Evolutionary conservation across 73 alveolate genomes (phyloP), one percentile per base, ranked within the genome.

Genomic region (Symbiodinium pilosum): DNA sequence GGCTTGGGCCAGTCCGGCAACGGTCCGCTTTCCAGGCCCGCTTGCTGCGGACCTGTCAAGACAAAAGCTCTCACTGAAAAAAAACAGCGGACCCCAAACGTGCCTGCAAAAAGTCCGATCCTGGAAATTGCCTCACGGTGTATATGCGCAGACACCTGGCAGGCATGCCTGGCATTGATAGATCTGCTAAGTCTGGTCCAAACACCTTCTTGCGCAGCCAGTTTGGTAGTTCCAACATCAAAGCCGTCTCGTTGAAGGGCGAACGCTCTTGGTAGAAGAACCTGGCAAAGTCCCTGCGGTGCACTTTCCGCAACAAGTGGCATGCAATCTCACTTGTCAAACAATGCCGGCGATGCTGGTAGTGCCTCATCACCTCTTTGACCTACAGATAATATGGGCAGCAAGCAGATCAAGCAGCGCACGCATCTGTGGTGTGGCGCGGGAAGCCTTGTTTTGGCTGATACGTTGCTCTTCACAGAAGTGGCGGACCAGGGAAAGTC

Each of bases 381-480:
- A 89, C 96, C 96, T 89, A 44, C 43, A 54, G 71, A 16, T 64
- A n/a, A n/a, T n/a, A n/a, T n/a, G n/a, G n/a, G n/a, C n/a, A 12
- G 9, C 69, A 12, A 52, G 69, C 69, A 52, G 20, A 52, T 12
- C 69, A 52, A 52, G 28, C 69, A 52, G 20, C 9, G 20, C 9
- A 20, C 9, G 20, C 69, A 52, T 20, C 69, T 52, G 20, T 52
- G 69, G n/a, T n/a, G n/a, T n/a, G n/a, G n/a, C n/a, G n/a, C n/a
- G n/a, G 77, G n/a, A n/a, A 21, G 87, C 87, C 92, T 43, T 84
- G 92, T 84, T 84, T n/a, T 41, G 71, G 47, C 96, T 89, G 87
- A 89, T 51, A 32, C 96, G 87, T 52, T 89, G 96, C 87, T 89
- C 96, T 43, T 89, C 96, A 34, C 96, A 89, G 96, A 89, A 89